Evolutionary conservation across 441 rosid species (phyloP), one percentile per base, ranked within the genome.

Genomic region (Euphorbia schlechtendalii): DNA sequence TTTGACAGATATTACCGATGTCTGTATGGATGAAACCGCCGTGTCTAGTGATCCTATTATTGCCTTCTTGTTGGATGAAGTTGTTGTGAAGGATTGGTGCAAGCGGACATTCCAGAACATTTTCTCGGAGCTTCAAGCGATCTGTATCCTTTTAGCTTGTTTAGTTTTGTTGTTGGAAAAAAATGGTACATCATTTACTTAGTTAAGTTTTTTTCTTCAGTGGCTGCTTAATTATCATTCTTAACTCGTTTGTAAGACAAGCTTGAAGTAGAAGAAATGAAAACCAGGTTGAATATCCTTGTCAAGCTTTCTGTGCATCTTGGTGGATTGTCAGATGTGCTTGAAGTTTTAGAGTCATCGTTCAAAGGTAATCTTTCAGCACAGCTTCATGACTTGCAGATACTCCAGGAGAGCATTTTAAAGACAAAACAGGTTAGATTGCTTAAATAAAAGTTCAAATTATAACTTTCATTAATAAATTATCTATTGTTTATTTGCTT

Each of bases 61-160:
- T 74, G 92, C 97, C 40, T 89, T 87, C 92, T 82, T 90, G 96
- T 72, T 94, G 81, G 99, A 94, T 80, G 99, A 94, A 84, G 97
- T 86, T 71, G 99, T 88, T 67, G 88, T 93, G 71, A 93, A 93
- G 85, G 96, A 87, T 70, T 93, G 97, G 99, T 88, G 93, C 83
- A 90, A 86, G 81, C 78, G 80, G 71, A 83, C 87, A 43, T 93
- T 87, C 81, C 75, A 70, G 70, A 84, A 74, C 71, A 81, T 87
- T 52, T 41, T 73, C 54, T 64, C 66, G 61, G 92, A 88, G 74
- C 89, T 93, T 82, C 82, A 69, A 68, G 67, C 64, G 52, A 90
- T 90, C 56, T 90, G 99, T 93, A 90, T 93, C 95, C 96, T 87
- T 79, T 3, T 64, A 52, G 7, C 27, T 68, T 43, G 22, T 63